Evolutionary conservation across 306 rosid genomes (phyloP), one percentile per base, ranked within the genome.

Genomic region (Cicer bijugum): DNA sequence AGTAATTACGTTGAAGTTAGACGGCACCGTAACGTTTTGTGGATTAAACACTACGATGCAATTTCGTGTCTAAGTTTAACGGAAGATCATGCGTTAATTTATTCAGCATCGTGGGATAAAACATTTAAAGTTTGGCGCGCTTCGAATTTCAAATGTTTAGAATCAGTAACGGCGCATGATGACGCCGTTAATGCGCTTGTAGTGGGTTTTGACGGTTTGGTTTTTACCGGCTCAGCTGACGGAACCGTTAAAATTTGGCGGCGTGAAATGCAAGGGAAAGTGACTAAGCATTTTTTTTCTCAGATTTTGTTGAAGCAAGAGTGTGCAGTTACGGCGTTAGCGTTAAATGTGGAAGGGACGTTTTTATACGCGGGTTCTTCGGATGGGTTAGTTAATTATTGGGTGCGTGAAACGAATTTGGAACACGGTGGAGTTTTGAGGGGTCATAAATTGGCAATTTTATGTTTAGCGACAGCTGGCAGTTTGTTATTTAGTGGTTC

Each of bases 101-200:
- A 91, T 85, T 95, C 99, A 0, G 95, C 97, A 1, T 95, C 97
- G 0, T 91, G 99, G 99, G 99, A 95, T 38, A 91, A 87, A 38
- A 89, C 96, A 2, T 95, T 95, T 47, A 95, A 91, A 44, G 96
- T 95, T 0, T 95, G 99, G 97, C 69, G 86, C 15, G 72, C 85
- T 3, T 83, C 97, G 0, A 88, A 82, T 35, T 91, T 76, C 60
- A 91, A 91, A 68, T 94, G 99, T 45, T 75, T 94, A 59, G 99
- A 94, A 67, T 94, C 99, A 0, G 85, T 94, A 0, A 75, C 61
- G 0, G 96, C 99, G 8, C 97, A 94, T 7, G 97, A 94, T 0
- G 97, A 94, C 57, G 99, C 97, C 0, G 91, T 94, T 4, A 94
- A 94, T 23, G 85, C 96, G 0, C 20, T 94, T 46, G 88, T 91